Evolutionary conservation across 371 early-diverging fungal species (phyloP), one percentile per base, ranked within the genome.

Genomic region (Cokeromyces recurvatus): DNA sequence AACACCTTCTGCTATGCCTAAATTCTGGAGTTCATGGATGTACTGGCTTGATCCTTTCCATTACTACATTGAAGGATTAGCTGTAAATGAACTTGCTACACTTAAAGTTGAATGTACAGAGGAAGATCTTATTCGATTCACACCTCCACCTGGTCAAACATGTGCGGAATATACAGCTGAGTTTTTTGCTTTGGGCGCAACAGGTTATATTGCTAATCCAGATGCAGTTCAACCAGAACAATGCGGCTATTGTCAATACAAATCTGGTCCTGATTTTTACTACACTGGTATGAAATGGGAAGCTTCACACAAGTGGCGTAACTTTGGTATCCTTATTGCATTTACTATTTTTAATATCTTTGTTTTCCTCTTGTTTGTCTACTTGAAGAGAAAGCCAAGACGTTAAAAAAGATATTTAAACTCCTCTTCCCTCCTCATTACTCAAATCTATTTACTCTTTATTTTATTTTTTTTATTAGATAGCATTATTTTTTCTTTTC

Each of bases 21-120:
- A 49, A 20, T 84, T 88, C 66, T 86, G 84, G 81, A 61, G 73
- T 9, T 45, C 58, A 0, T 84, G 84, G 83, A 75, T 89, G 67
- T 85, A 84, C 62, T 81, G 77, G 71, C 45, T 84, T 39, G 74
- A 78, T 43, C 84, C 85, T 7, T 79, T 74, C 65, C 74, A 74
- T 36, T 86, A 89, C 47, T 66, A 77, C 15, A 62, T 83, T 27
- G 87, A 87, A 43, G 85, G 77, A 14, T 53, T 84, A 4, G 57
- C 84, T 4, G 68, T 73, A 41, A 84, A 77, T 44, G 84, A 85
- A 38, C 62, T 89, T 40, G 57, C 73, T 14, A 55, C 58, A 5
- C 51, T 71, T 1, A 37, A 20, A 0, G 58, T 85, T 1, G 31
- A 31, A 0, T 89, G 89, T 51, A 54, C 43, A 10, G 43, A 35